Evolutionary conservation across 768 basidiomycete genomes (phyloP).

Genomic region (Trichaptum fuscoviolaceum): DNA sequence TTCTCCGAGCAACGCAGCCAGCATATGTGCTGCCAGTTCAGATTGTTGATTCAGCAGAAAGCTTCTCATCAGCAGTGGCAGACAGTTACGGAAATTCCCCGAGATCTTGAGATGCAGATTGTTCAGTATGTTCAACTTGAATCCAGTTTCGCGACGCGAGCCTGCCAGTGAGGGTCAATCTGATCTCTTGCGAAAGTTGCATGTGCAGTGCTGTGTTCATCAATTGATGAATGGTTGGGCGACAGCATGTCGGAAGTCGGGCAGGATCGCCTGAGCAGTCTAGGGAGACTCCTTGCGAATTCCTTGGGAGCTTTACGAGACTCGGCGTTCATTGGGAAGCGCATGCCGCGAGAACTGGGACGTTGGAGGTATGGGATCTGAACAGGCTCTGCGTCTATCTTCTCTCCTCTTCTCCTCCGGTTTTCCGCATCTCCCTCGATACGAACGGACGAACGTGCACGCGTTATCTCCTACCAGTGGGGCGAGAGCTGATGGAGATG

Average conservation of each 20-base stretch:
- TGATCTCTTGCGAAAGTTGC: neutral
- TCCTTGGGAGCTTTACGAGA: neutral
- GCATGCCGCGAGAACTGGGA: neutral
- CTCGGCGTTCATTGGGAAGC: neutral
- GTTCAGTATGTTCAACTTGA: too few relatives aligned
- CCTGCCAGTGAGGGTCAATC: neutral
- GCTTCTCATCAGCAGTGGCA: neutral
- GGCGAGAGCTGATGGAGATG: neutral
- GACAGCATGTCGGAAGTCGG: neutral
- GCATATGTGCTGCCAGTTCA: neutral
- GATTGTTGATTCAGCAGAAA: neutral
- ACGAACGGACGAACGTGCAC: neutral
- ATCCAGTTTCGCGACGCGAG: too few relatives aligned
- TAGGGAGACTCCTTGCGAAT: neutral
- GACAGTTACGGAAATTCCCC: neutral
- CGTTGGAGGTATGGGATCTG: neutral
- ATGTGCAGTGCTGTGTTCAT: neutral
- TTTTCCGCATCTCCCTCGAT: neutral
- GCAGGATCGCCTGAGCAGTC: neutral
- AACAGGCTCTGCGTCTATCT: neutral
- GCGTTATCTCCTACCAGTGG: neutral
- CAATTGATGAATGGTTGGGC: neutral
- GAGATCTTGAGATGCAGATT: neutral
- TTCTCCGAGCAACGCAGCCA: neutral
- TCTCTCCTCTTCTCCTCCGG: neutral